Evolutionary conservation across 805 yeast genomes (phyloP).

Genomic region (Komagataella mondaviorum): DNA sequence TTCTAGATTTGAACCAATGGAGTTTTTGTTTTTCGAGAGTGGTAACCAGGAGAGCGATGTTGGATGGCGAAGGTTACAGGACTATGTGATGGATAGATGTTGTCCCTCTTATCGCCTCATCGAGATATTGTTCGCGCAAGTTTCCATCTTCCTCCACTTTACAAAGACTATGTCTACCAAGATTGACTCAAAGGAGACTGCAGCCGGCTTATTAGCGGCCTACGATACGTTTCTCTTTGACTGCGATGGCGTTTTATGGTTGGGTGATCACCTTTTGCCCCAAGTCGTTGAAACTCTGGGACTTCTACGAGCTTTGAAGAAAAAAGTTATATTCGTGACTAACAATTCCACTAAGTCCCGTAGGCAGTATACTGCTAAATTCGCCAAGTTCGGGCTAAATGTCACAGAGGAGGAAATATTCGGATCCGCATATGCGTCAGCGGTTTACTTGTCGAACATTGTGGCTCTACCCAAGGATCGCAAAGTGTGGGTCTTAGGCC

Average conservation of each 20-base stretch:
- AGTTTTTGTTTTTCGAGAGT: background rate
- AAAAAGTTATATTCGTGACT: conserved; percentile 79
- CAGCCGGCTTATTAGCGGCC: conserved; percentile 37
- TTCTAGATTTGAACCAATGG: background rate
- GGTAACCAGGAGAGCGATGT: background rate
- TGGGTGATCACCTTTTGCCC: conserved; percentile 74
- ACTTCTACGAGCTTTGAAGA: conserved; percentile 37
- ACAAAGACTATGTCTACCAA: conserved; percentile 28
- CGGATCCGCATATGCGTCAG: conserved; percentile 86
- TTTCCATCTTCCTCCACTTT: background rate
- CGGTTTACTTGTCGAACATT: conserved; percentile 71
- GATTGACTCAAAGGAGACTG: conserved; percentile 31
- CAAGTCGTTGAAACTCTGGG: conserved; percentile 63
- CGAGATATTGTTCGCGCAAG: background rate
- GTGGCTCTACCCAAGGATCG: conserved; percentile 57
- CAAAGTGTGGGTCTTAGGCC: conserved; percentile 87
- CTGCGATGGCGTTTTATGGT: conserved; percentile 97
- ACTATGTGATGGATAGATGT: background rate
- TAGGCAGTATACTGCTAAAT: conserved; percentile 60
- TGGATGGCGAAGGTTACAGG: background rate
- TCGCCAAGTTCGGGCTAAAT: conserved; percentile 42
- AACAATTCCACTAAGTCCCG: conserved; percentile 93
- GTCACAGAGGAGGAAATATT: conserved; percentile 57
- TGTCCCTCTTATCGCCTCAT: background rate
- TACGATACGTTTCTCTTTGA: conserved; percentile 88